Percentiles rank a stretch among this genome's conserved stretches.
Conservation (phyloP, 2,329 filamentous ascomycete genomes). For the Dryadomyces quercus-mongolicae region DNA sequence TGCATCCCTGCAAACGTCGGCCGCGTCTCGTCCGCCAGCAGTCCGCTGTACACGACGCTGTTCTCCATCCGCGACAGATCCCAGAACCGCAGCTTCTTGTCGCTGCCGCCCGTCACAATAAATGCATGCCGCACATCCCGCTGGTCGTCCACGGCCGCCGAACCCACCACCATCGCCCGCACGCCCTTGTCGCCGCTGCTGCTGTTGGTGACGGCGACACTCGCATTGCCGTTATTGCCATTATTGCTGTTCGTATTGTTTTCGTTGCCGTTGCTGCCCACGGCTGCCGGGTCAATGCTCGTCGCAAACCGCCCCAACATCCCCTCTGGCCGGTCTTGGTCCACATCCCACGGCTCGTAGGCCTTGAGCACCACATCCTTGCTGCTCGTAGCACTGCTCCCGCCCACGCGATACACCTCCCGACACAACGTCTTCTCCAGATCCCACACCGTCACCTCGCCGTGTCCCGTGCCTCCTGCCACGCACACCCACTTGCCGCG, state of each 20-base stretch:
- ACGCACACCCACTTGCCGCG: conserved; percentile 80
- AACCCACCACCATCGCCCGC: conserved; percentile 59
- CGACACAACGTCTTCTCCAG: conserved; percentile 80
- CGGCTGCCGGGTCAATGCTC: conserved; percentile 51
- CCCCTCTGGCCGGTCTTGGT: conserved; percentile 76
- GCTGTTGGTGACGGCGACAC: background rate
- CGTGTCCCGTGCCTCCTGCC: conserved; percentile 72
- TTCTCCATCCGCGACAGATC: conserved; percentile 68
- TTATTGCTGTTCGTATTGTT: background rate
- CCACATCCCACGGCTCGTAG: conserved; percentile 79
- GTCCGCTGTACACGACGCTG: conserved; percentile 70
- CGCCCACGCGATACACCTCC: conserved; percentile 70
- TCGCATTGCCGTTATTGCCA: background rate
- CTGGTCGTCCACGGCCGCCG: conserved; percentile 30
- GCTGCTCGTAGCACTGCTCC: conserved; percentile 13
- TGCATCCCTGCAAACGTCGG: conserved; percentile 60
- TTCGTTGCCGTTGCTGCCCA: conserved; percentile 11
- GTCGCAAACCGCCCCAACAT: conserved; percentile 80
- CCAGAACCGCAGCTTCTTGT: conserved; percentile 91
- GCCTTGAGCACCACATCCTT: conserved; percentile 47
- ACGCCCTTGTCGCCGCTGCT: conserved; percentile 54
- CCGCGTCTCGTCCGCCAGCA: conserved; percentile 55
- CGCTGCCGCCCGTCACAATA: conserved; percentile 75
- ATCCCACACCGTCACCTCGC: conserved; percentile 92
- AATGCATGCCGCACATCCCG: conserved; percentile 68